These are phyloP conservation scores for Colletotrichum shisoi DNA, from an alignment of 2,329 filamentous ascomycete species.

Conservation along the genomic window DNA sequence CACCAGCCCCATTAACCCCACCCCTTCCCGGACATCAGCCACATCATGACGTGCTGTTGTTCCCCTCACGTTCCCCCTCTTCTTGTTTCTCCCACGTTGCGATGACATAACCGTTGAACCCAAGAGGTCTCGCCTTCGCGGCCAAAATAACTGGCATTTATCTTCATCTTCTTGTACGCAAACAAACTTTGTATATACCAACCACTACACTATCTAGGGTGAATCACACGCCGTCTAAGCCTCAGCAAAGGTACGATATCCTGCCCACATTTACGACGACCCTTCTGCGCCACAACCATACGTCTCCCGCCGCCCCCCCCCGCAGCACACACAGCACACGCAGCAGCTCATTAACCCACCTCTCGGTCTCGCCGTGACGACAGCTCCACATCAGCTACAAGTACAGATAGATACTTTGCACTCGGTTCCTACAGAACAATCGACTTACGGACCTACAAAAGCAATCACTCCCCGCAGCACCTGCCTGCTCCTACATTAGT, in stretches of 20 bases:
- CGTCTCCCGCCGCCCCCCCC: too few relatives aligned
- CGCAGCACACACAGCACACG: too few relatives aligned
- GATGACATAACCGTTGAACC: too few relatives aligned
- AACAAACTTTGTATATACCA: too few relatives aligned
- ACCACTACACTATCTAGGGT: too few relatives aligned
- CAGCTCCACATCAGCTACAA: slow-evolving; percentile 1
- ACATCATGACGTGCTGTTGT: slow-evolving; percentile 30
- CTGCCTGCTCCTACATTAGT: neutral
- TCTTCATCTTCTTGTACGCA: too few relatives aligned
- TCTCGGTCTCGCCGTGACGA: slow-evolving; percentile 16
- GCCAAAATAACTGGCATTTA: too few relatives aligned
- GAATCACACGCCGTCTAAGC: slow-evolving; percentile 16
- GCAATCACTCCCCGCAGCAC: neutral
- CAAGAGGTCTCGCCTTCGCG: too few relatives aligned
- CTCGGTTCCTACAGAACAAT: too few relatives aligned
- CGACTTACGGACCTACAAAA: slow-evolving; percentile 25
- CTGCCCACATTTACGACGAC: slow-evolving; percentile 18
- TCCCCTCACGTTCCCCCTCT: slow-evolving; percentile 30
- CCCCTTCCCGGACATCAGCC: slow-evolving; percentile 9
- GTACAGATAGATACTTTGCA: neutral
- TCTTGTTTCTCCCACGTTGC: neutral
- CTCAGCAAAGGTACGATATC: slow-evolving; percentile 17
- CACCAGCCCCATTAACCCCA: neutral
- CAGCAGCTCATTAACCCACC: slow-evolving; percentile 14
- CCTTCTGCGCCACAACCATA: slow-evolving; percentile 29